Evolutionary conservation across 148 eudicot species (phyloP).

Genomic region (Oxyria digyna): DNA sequence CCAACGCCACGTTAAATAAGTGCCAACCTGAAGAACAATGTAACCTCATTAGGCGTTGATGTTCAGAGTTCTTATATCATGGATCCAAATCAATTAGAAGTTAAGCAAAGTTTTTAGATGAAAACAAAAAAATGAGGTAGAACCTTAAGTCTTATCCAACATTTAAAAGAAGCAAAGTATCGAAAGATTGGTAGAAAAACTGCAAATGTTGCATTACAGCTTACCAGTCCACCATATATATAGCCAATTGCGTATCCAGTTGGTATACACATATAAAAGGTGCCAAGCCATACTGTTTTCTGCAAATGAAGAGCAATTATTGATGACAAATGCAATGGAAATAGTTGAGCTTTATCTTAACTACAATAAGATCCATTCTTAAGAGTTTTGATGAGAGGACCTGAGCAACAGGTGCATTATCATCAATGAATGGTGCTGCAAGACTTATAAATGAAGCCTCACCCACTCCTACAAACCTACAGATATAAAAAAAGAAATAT

Average conservation of each 20-base stretch:
- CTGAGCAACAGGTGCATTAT: slow-evolving; percentile 81
- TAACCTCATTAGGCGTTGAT: not conserved
- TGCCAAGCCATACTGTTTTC: slow-evolving; percentile 86
- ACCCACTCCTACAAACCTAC: slow-evolving; percentile 93
- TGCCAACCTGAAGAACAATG: slow-evolving; percentile 39
- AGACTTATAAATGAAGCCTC: slow-evolving; percentile 94
- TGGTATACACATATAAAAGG: slow-evolving; percentile 94
- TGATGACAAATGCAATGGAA: not conserved
- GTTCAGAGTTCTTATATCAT: not conserved
- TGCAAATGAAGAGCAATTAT: slow-evolving; percentile 13
- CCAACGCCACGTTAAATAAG: slow-evolving; percentile 46
- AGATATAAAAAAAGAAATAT: not conserved
- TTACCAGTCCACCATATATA: slow-evolving; percentile 79
- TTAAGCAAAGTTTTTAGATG: not conserved
- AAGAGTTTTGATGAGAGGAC: slow-evolving; percentile 6
- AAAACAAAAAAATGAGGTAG: not conserved
- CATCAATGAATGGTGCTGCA: slow-evolving; percentile 95
- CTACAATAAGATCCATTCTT: too few relatives aligned
- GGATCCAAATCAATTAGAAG: not conserved
- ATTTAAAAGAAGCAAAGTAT: not conserved
- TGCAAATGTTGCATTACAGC: not conserved
- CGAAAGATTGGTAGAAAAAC: not conserved
- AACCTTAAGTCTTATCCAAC: not conserved
- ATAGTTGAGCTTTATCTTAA: not conserved
- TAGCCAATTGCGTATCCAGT: slow-evolving; percentile 79